Percentiles rank a stretch among this genome's conserved stretches.
phyloP scores from a whole-genome alignment of 148 eudicot genomes.

The Amaranthus hypochondriacus region DNA sequence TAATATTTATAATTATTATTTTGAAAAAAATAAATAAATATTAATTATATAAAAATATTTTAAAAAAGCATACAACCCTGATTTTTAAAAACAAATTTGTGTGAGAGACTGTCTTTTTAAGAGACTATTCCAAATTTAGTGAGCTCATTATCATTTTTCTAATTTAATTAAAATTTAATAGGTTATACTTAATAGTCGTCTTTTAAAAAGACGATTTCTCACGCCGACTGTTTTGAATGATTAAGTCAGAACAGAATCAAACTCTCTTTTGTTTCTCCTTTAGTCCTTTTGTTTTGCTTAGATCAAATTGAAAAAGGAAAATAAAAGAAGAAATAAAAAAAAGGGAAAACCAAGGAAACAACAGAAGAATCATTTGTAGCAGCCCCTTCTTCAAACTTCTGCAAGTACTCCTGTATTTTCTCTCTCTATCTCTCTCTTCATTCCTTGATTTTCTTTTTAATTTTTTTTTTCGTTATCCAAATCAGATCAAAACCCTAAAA shows the following conservation, averaged over 20 bases:
- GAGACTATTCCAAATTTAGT: too few relatives aligned
- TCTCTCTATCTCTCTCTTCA: constrained; percentile 8
- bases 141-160: too few relatives aligned
- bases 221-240: not conserved
- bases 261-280: constrained; percentile 14
- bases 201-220: too few relatives aligned
- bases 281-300: not conserved
- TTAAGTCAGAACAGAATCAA: constrained; percentile 22
- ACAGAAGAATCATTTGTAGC: constrained; percentile 16
- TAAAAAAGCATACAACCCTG: too few relatives aligned
- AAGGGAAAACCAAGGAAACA: not conserved
- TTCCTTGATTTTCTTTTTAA: not conserved
- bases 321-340: not conserved
- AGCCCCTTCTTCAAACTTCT: constrained; percentile 17
- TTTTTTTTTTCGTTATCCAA: not conserved
- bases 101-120: too few relatives aligned
- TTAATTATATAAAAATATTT: too few relatives aligned
- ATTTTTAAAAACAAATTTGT: too few relatives aligned
- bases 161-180: too few relatives aligned
- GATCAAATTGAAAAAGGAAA: constrained; percentile 12
- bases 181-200: too few relatives aligned
- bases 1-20: too few relatives aligned
- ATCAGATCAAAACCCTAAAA: constrained; percentile 22
- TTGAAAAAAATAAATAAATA: too few relatives aligned
- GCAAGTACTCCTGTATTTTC: constrained; percentile 11